Evolutionary conservation across 331 rosid genomes (phyloP), one percentile per base, ranked within the genome.

Genomic region (Phaseolus coccineus): DNA sequence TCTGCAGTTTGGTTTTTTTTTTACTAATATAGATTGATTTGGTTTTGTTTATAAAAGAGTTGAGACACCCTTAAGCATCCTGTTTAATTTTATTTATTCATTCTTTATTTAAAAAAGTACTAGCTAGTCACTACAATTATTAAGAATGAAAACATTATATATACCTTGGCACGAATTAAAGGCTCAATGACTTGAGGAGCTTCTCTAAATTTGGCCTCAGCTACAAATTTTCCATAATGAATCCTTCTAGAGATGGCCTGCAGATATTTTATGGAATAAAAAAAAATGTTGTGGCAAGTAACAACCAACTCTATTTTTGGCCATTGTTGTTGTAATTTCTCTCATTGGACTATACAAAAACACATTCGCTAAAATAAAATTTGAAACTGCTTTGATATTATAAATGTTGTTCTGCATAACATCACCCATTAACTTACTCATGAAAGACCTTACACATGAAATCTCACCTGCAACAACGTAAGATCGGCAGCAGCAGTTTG

Each of bases 161-260:
- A 55, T 82, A 93, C 97, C 97, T 78, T 59, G 24, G 88, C 80
- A 25, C 87, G 89, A 78, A 93, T 91, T 2, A 90, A 87, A 58
- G 93, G 83, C 76, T 85, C 89, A 3, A 88, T 91, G 27, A 81
- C 88, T 12, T 81, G 56, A 12, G 94, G 90, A 37, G 94, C 73
- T 44, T 75, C 87, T 76, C 80, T 89, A 81, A 89, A 93, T 81
- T 93, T 93, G 39, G 80, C 94, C 89, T 93, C 96, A 1, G 96
- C 97, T 16, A 93, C 97, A 25, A 82, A 93, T 80, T 84, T 91
- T 55, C 96, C 97, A 12, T 88, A 90, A 51, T 93, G 97, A 69
- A 93, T 91, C 67, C 94, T 91, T 69, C 83, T 86, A 15, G 96
- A 91, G 71, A 93, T 86, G 33, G 94, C 96, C 97, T 93, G 85